Evolutionary conservation across 345 rosid species (phyloP).

Genomic region (Microcos paniculata): DNA sequence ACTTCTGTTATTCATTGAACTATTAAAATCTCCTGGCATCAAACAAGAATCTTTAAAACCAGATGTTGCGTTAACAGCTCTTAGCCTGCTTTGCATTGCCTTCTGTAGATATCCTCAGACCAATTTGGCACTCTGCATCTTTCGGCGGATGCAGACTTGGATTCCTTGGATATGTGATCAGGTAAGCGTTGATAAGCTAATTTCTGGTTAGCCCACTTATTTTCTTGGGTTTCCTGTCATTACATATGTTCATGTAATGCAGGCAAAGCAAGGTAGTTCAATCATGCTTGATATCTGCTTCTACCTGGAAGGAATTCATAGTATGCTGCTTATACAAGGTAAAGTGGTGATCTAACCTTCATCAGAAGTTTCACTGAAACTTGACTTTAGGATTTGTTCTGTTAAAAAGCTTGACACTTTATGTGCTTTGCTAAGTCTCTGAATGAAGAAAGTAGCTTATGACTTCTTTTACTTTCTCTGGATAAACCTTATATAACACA

Average conservation of each 20-base stretch:
- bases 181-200: slow-evolving; percentile 36
- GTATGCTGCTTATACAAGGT: slow-evolving; percentile 63
- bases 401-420: neutral
- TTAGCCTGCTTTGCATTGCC: slow-evolving; percentile 77
- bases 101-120: slow-evolving; percentile 59
- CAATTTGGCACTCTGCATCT: slow-evolving; percentile 52
- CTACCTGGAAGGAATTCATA: slow-evolving; percentile 79
- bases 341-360: slow-evolving; percentile 29
- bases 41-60: slow-evolving; percentile 47
- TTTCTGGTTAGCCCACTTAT: slow-evolving; percentile 2
- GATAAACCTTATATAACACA: neutral
- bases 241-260: slow-evolving; percentile 28
- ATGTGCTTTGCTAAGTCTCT: slow-evolving; percentile 5
- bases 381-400: slow-evolving; percentile 10
- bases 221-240: neutral
- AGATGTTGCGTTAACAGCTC: slow-evolving; percentile 62
- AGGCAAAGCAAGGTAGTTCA: slow-evolving; percentile 56
- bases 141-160: slow-evolving; percentile 63
- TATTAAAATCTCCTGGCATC: slow-evolving; percentile 47
- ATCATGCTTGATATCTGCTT: slow-evolving; percentile 45
- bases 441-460: slow-evolving; percentile 3
- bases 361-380: neutral
- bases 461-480: neutral
- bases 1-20: slow-evolving; percentile 59
- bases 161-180: slow-evolving; percentile 76